Evolutionary conservation across 2,329 filamentous ascomycete genomes (phyloP), one percentile per base, ranked within the genome.

Genomic region (Xylaria sp.): DNA sequence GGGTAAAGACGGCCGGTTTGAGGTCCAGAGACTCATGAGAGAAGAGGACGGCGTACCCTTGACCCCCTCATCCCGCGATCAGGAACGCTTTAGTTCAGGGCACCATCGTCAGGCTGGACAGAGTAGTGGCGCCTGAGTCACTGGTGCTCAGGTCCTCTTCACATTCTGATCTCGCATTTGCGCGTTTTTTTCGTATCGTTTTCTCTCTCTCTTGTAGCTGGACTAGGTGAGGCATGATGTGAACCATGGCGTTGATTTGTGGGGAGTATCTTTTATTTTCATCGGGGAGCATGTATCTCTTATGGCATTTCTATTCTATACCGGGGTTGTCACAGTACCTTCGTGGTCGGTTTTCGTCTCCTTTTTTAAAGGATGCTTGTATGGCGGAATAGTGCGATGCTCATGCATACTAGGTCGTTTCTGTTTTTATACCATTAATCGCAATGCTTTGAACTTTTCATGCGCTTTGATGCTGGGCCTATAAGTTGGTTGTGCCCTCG

Each of bases 1-100:
- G 83, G 87, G 87, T 1, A 87, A 90, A 62, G 89, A 89, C 11
- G 83, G 90, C 1, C 78, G 83, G 4, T 82, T 88, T 51, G 86
- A 90, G 71, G 79, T 91, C 62, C 87, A 91, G 68, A 80, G 86
- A 52, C 80, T 85, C 16, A 79, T 89, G 54, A 80, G 83, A 52
- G 86, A 89, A 61, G 89, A 91, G 69, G 82, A 85, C 54, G 69
- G 68, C 7, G 51, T 67, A 6, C 63, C 62, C 8, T 61, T 52
- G 8, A 66, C 64, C 0, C 59, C 59, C n/a, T 55, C 55, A 49
- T 55, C 53, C 4, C 59, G 58, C 11, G 60, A 53, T 2, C 47
- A 39, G 52, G 51, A 59, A 52, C 11, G 11, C 58, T 58, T 67
- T 11, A 62, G 55, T 53, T 65, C 73, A 13, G 72, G 68, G 11